A percentile compares a stretch with the other conserved stretches of the same genome.
Conservation (phyloP, 1,139 yeast genomes). For the Ashbya aceris region DNA sequence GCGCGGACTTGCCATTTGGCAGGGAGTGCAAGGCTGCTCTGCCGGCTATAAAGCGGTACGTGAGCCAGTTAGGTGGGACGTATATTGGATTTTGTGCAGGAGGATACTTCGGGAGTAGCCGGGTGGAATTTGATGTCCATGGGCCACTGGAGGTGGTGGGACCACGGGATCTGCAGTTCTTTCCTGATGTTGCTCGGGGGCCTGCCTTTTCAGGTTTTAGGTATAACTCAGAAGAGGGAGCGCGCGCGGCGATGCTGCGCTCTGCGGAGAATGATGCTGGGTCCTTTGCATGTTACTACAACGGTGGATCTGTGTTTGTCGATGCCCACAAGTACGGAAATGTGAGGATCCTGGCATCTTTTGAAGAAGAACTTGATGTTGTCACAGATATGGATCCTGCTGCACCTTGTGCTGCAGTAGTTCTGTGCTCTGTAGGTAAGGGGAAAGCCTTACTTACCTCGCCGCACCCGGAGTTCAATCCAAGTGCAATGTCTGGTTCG, state of each 20-base stretch:
- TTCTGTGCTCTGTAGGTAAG: constrained; percentile 56
- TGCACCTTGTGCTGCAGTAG: constrained; percentile 48
- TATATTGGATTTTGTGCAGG: constrained; percentile 95
- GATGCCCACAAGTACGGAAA: constrained; percentile 53
- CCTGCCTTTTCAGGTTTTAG: constrained; percentile 72
- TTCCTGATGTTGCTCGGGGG: constrained; percentile 77
- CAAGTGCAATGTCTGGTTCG: constrained; percentile 37
- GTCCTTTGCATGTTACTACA: constrained; percentile 34
- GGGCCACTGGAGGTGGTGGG: constrained; percentile 78
- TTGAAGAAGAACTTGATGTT: constrained; percentile 40
- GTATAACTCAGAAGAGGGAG: constrained; percentile 69
- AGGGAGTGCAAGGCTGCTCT: constrained; percentile 50
- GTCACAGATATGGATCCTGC: constrained; percentile 29
- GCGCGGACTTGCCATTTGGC: constrained; percentile 79
- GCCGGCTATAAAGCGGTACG: constrained; percentile 60
- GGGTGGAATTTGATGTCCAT: constrained; percentile 80
- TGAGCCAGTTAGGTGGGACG: constrained; percentile 62
- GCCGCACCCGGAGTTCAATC: constrained; percentile 81
- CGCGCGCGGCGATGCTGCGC: constrained; percentile 46
- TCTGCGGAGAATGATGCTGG: constrained; percentile 32
- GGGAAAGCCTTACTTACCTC: constrained; percentile 80
- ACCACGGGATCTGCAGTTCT: constrained; percentile 66
- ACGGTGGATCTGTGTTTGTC: constrained; percentile 84
- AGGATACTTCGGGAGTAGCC: constrained; percentile 69
- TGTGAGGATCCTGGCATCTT: constrained; percentile 66